phyloP scores from a whole-genome alignment of 2,329 filamentous ascomycete species.

The Alternaria consortialis region DNA sequence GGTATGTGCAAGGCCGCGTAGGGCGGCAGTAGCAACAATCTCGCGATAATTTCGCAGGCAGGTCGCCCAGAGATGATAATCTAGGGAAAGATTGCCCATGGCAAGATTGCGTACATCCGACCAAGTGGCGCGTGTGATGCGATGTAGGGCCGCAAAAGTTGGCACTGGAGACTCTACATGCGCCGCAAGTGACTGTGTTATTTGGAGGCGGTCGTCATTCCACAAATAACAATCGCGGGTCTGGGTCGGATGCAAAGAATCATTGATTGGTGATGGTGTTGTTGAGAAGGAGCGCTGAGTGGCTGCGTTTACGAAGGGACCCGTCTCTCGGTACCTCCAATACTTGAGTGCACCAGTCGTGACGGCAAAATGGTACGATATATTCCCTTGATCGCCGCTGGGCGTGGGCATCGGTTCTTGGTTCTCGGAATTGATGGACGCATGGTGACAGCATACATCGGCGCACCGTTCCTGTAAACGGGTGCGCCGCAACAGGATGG shows the following conservation, averaged over 20 bases:
- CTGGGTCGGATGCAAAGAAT: constrained; percentile 16
- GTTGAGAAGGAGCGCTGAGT: constrained; percentile 5
- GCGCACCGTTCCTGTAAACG: not conserved
- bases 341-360: constrained; percentile 24
- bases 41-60: constrained; percentile 6
- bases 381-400: constrained; percentile 9
- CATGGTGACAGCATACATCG: constrained; percentile 22
- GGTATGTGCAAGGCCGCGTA: constrained; percentile 25
- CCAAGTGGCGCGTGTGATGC: not conserved
- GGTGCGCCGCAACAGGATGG: not conserved
- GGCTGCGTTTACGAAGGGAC: constrained; percentile 23
- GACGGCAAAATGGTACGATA: constrained; percentile 28
- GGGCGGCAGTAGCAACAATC: constrained; percentile 16
- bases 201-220: constrained; percentile 17
- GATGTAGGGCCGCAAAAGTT: constrained; percentile 10
- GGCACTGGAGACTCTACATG: constrained; percentile 5
- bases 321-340: constrained; percentile 26
- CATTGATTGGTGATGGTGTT: constrained; percentile 12
- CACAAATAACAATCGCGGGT: constrained; percentile 19
- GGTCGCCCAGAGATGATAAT: constrained; percentile 10
- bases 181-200: constrained; percentile 16
- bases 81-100: constrained; percentile 4
- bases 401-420: constrained; percentile 13
- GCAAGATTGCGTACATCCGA: constrained; percentile 4
- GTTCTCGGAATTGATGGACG: constrained; percentile 15